Base-by-base conservation (phyloP, 495 filamentous ascomycete species). In the Penicillium mononematosum region DNA sequence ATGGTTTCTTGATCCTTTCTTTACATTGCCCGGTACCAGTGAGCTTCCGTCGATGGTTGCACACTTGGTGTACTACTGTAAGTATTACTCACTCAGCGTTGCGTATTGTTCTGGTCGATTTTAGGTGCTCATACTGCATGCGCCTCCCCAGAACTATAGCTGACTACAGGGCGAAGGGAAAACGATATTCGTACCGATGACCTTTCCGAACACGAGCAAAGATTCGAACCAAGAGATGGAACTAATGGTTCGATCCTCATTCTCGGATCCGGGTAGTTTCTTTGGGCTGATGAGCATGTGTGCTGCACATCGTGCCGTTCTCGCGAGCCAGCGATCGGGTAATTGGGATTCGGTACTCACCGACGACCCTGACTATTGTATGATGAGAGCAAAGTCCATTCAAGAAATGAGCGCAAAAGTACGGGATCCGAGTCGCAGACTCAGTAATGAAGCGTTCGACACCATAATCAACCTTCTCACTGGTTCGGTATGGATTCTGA, bases 221-320 rank as follows among this genome's bases (percentile, higher is more conserved):
- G 53, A 51, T 22, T 45, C 60, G 20, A 59, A 54, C 0, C 55
- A 56, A n/a, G 60, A 70, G 41, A 58, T 71, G 42, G 67, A 68
- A 36, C 36, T 71, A 17, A 63, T 70, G 64, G 65, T 67, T 45
- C 56, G 65, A 54, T 64, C 65, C 16, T 67, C 66, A 31, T 69
- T 71, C 48, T 69, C 70, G 8, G 71, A 75, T 29, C 51, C 70
- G 0, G 70, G 70, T 3, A 67, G 64, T 52, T 75, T 75, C 55
- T 75, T 70, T 44, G 70, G 68, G 34, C 53, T 73, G 14, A 71
- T 75, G 71, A 71, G 62, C 42, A 72, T 73, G 64, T 66, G 66
- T 32, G 71, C 71, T 45, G 71, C 70, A 20, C 71, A 75, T 56
- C 65, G 69, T 54, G 68, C 70, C 22, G 59, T 60, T 25, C 39